Percentiles rank a stretch among this genome's conserved stretches.
phyloP scores from a whole-genome alignment of 1,284 basidiomycete species.

The Cutaneotrichosporon sp. region DNA sequence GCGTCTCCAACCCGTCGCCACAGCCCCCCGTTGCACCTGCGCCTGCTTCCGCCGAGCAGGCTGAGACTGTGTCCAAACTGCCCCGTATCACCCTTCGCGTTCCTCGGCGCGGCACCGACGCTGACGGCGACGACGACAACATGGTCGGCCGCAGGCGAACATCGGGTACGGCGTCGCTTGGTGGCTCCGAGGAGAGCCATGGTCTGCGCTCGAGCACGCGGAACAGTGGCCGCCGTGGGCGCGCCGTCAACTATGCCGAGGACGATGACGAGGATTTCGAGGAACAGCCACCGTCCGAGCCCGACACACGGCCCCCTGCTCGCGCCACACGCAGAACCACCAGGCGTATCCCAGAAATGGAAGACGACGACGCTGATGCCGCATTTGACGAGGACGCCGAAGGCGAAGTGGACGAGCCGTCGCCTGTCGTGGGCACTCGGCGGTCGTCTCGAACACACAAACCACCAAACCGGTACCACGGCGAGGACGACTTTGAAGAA shows the following conservation, averaged over 20 bases:
- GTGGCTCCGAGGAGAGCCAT: neutral
- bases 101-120: neutral
- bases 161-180: too few species aligned
- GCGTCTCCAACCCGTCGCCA: neutral
- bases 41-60: neutral
- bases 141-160: too few species aligned
- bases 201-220: neutral
- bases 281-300: neutral
- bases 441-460: slow-evolving; percentile 41
- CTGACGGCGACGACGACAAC: slow-evolving; percentile 1
- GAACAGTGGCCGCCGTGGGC: neutral
- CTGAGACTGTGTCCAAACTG: neutral
- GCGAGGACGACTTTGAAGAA: slow-evolving; percentile 32
- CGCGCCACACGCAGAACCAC: neutral
- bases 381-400: slow-evolving; percentile 38
- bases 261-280: slow-evolving; percentile 23
- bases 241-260: slow-evolving; percentile 16
- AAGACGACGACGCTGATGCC: slow-evolving; percentile 15
- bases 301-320: too few species aligned
- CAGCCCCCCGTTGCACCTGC: neutral
- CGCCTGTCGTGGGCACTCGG: slow-evolving; percentile 30
- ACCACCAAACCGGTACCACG: slow-evolving; percentile 47
- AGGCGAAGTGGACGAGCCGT: slow-evolving; percentile 11
- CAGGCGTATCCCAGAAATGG: slow-evolving; percentile 16
- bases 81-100: slow-evolving; percentile 19